Evolutionary conservation across 495 filamentous ascomycete genomes (phyloP).

Genomic region (Trichoderma reesei): DNA sequence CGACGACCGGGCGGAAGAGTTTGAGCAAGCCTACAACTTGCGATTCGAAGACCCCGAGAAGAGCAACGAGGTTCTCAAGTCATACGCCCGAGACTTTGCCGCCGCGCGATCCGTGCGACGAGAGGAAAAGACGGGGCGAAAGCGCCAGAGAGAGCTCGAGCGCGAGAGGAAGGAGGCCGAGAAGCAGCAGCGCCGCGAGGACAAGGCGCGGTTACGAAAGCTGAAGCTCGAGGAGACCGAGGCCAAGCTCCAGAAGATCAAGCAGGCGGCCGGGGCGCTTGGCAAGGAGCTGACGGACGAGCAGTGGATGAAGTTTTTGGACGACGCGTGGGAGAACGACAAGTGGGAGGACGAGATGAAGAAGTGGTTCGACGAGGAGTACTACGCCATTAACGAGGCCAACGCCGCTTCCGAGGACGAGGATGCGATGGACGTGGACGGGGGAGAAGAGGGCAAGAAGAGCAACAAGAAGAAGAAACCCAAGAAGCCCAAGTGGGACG

Average conservation of each 20-base stretch:
- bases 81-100: constrained; percentile 78
- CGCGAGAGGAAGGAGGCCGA: constrained; percentile 67
- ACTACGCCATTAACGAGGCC: constrained; percentile 61
- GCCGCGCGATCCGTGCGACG: constrained; percentile 72
- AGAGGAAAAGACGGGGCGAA: constrained; percentile 65
- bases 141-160: constrained; percentile 67
- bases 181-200: constrained; percentile 63
- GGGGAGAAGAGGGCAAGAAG: constrained; percentile 14
- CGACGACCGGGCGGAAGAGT: constrained; percentile 72
- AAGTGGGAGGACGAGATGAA: constrained; percentile 85
- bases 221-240: constrained; percentile 84
- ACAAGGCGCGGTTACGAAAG: constrained; percentile 72
- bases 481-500: constrained; percentile 92
- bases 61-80: constrained; percentile 71
- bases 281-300: constrained; percentile 59
- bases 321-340: constrained; percentile 75
- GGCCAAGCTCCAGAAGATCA: constrained; percentile 70
- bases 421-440: constrained; percentile 10
- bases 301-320: constrained; percentile 72
- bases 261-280: constrained; percentile 71
- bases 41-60: constrained; percentile 86
- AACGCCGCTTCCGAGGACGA: constrained; percentile 32
- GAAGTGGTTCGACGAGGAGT: constrained; percentile 74
- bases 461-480: constrained; percentile 48
- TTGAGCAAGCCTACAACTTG: constrained; percentile 92